Percentiles rank a stretch among this genome's conserved stretches.
phyloP scores from a whole-genome alignment of 192 early-diverging fungal genomes.

The Coemansia sp. region DNA sequence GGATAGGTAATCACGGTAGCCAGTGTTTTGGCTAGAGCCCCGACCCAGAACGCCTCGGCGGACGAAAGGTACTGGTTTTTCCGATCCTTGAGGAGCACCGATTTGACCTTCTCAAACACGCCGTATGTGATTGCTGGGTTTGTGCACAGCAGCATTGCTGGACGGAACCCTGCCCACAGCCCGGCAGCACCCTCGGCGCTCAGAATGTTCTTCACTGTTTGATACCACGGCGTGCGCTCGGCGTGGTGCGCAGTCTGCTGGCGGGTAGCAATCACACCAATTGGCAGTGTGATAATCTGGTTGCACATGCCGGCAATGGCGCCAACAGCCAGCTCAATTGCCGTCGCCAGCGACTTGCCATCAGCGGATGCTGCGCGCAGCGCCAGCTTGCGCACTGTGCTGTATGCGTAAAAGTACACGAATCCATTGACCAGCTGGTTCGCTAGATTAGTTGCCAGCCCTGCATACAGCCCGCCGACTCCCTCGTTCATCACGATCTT shows the following conservation, averaged over 20 bases:
- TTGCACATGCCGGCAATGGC: conserved; percentile 85
- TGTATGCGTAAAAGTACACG: conserved; percentile 83
- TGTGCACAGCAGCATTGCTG: conserved; percentile 83
- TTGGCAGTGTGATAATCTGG: conserved; percentile 86
- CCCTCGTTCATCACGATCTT: conserved; percentile 85
- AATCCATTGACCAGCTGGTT: conserved; percentile 76
- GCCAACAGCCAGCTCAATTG: conserved; percentile 81
- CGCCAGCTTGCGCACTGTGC: conserved; percentile 60
- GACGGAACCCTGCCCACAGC: conserved; percentile 88
- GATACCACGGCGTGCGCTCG: conserved; percentile 63
- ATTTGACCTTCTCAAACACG: conserved; percentile 80
- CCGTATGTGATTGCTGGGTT: conserved; percentile 99
- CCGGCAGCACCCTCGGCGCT: conserved; percentile 74
- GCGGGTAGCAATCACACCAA: conserved; percentile 90
- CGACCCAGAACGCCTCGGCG: conserved; percentile 85
- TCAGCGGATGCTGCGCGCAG: conserved; percentile 15
- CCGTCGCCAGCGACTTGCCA: conserved; percentile 67
- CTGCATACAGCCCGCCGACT: conserved; percentile 80
- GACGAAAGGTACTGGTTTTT: conserved; percentile 57
- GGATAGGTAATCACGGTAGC: conserved; percentile 85
- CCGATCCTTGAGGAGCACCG: conserved; percentile 53
- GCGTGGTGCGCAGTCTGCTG: conserved; percentile 76
- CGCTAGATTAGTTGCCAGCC: conserved; percentile 76
- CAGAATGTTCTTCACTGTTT: conserved; percentile 67
- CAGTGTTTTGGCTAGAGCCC: conserved; percentile 90